Percentiles rank a stretch among this genome's conserved stretches.
Evolutionary conservation across 345 rosid species (phyloP).

Genomic region (Physaria fendleri): DNA sequence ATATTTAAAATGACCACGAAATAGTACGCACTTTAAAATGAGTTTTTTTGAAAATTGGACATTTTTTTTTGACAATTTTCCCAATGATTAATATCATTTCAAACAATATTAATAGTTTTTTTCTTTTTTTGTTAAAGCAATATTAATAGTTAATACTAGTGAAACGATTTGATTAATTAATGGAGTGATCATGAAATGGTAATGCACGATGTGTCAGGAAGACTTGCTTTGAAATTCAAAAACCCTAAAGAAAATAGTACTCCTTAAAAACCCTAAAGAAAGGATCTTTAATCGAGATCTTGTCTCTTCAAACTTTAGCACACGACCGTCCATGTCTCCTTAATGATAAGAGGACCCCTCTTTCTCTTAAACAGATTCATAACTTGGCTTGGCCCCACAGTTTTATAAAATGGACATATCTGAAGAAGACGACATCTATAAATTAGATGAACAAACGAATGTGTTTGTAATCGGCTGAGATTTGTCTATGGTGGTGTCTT

Average conservation of each 20-base stretch:
- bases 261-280: not conserved
- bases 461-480: not conserved
- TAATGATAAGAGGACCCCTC: constrained; percentile 32
- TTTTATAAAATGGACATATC: not conserved
- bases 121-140: too few species aligned
- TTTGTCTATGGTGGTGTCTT: not conserved
- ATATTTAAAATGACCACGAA: too few species aligned
- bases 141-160: too few species aligned
- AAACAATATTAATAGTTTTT: too few species aligned
- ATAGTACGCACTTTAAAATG: too few species aligned
- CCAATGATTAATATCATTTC: too few species aligned
- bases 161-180: constrained; percentile 6
- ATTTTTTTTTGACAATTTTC: too few species aligned
- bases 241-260: constrained; percentile 4
- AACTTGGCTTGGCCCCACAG: constrained; percentile 25
- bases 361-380: constrained; percentile 14
- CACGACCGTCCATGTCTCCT: constrained; percentile 21
- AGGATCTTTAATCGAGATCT: constrained; percentile 18
- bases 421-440: not conserved
- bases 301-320: constrained; percentile 22
- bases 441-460: constrained; percentile 1
- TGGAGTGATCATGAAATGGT: constrained; percentile 4
- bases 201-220: constrained; percentile 27
- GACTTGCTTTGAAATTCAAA: constrained; percentile 6
- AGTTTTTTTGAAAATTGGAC: too few species aligned